phyloP scores from a whole-genome alignment of 1,139 yeast genomes.

The Kodamaea sp. region DNA sequence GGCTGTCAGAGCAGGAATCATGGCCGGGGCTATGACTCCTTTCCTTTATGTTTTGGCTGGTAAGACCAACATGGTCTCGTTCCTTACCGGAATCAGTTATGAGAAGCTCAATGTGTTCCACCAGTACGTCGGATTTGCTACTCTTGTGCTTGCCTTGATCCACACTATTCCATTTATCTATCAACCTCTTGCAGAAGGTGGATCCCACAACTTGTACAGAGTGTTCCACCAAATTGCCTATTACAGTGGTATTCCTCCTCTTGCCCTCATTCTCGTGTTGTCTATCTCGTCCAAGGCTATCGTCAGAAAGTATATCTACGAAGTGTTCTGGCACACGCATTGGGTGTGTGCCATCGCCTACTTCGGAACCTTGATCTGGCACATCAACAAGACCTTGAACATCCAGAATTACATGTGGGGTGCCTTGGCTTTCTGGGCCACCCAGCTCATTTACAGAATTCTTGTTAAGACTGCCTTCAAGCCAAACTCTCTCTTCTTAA shows the following conservation, averaged over 20 bases:
- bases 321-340: conserved; percentile 55
- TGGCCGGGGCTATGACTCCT: conserved; percentile 56
- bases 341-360: conserved; percentile 62
- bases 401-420: conserved; percentile 55
- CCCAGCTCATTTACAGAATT: conserved; percentile 53
- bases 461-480: conserved; percentile 52
- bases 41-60: conserved; percentile 54
- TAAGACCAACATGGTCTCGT: conserved; percentile 50
- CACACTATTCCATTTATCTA: conserved; percentile 57
- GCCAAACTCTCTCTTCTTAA: conserved; percentile 44
- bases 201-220: conserved; percentile 25
- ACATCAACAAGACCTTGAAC: conserved; percentile 38
- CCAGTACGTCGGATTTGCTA: conserved; percentile 48
- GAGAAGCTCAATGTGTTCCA: conserved; percentile 56
- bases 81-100: conserved; percentile 56
- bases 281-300: conserved; percentile 48
- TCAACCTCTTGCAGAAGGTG: conserved; percentile 55
- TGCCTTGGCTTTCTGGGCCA: conserved; percentile 56
- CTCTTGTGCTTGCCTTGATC: conserved; percentile 50
- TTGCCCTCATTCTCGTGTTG: conserved; percentile 46
- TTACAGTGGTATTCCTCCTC: conserved; percentile 43
- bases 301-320: conserved; percentile 50
- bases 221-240: conserved; percentile 19
- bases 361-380: conserved; percentile 55
- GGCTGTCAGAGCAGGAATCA: conserved; percentile 54